Base-by-base conservation (phyloP, 2,329 filamentous ascomycete species). In the Fusarium illudens region DNA sequence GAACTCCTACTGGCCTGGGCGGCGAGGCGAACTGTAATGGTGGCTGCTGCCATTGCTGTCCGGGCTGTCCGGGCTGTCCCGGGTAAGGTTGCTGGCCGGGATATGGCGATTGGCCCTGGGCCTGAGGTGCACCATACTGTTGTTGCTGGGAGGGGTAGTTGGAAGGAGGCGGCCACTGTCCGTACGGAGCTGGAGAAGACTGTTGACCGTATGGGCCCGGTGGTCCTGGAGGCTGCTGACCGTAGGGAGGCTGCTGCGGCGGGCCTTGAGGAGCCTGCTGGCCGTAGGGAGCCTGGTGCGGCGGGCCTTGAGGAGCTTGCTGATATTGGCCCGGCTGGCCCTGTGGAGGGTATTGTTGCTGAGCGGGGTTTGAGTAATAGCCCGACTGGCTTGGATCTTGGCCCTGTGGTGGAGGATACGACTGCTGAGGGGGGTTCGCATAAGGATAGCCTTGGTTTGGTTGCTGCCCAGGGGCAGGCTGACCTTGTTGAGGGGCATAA, bases 151-250 rank as follows among this genome's bases (percentile, higher is more conserved):
- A 49, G 12, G 51, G 65, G 19, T 51, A 62, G 34, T 46, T 65
- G 6, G 27, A 60, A 11, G 37, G 64, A 36, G 60, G 60, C 0
- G 53, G 65, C 17, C 68, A 68, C n/a, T 72, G 67, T 11, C 52
- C 62, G 8, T 70, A 59, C 0, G 53, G 36, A 34, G 37, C 51
- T 6, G 65, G 59, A 25, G 67, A 57, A 6, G 55, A 54, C 6
- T 60, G 54, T n/a, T 75, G 29, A 0, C 50, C 50, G 15, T 67
- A 60, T 1, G 60, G 54, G 1, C 25, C 39, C 74, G 76, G 49
- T 71, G 68, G 36, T 61, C 63, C 62, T 60, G 60, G 49, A 53
- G 65, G 42, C n/a, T 64, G 69, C 32, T 68, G 60, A 2, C 64
- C 67, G 11, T 71, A 59, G 2, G 44, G 32, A 5, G 33, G 13